Base-by-base conservation (phyloP, 495 filamentous ascomycete species). In the Hyaloscypha variabilis region DNA sequence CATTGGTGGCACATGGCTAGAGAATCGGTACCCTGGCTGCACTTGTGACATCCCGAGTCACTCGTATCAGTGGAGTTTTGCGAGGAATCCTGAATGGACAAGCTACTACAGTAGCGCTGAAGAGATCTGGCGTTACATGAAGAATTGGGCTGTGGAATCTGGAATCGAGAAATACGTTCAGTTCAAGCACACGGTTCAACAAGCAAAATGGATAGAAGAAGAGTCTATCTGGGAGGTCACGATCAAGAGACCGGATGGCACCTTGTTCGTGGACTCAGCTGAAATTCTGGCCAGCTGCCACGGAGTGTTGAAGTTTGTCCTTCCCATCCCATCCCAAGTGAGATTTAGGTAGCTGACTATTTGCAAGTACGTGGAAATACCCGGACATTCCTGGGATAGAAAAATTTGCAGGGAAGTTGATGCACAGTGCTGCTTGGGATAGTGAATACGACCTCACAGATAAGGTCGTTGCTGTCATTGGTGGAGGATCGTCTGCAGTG, bases 111-210 rank as follows among this genome's bases (percentile, higher is more conserved):
- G 85, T 10, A 69, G 74, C 2, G 79, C 86, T 2, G 72, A 75
- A 6, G 87, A 90, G 68, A 91, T 91, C 39, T 78, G 79, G 59
- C 67, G 73, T n/a, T 91, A 91, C 66, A 83, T 88, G 66, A 75
- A 76, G 31, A 68, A 76, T 34, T 75, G 85, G n/a, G 82, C 82
- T 60, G 78, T 83, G 63, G 79, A 83, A 55, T 85, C 87, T 73
- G 68, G 80, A 36, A 83, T 86, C 79, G 74, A 77, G 71, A 80
- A 82, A 50, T 76, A 77, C 24, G 79, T 77, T 73, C 83, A 77
- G 72, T 52, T 68, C 26, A 63, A 59, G 19, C 14, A 21, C 19
- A 65, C 57, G 25, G 54, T 67, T 54, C 36, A 55, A 36, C 23
- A 8, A 24, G 67, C 67, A 6, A 30, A 1, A 1, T 69, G 67